phyloP scores from a whole-genome alignment of 78 protist species.

The Cyanophora paradoxa region DNA sequence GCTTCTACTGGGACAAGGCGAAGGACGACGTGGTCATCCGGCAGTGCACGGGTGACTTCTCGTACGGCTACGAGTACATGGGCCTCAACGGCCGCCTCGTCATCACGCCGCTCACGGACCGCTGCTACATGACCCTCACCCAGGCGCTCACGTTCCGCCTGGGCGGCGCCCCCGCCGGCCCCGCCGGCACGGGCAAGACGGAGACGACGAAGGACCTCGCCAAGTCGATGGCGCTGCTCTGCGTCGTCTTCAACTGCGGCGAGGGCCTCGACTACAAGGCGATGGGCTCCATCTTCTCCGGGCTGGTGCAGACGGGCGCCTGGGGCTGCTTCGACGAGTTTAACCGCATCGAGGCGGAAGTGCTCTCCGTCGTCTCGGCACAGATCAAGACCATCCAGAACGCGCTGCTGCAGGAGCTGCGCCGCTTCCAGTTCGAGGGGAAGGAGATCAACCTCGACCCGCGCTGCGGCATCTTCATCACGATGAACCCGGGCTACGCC shows the following conservation, averaged over 20 bases:
- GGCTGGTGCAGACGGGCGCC: conserved; percentile 75
- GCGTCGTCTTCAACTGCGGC: conserved; percentile 80
- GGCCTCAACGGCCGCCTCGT: conserved; percentile 83
- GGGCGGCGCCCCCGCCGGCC: conserved; percentile 92
- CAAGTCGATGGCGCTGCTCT: conserved; percentile 62
- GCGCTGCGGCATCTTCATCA: conserved; percentile 74
- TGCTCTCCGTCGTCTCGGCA: conserved; percentile 74
- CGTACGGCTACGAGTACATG: conserved; percentile 84
- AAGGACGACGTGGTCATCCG: conserved; percentile 41
- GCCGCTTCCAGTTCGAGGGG: conserved; percentile 40
- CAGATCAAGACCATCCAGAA: conserved; percentile 69
- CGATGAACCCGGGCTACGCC: conserved; percentile 92
- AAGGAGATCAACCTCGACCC: conserved; percentile 42
- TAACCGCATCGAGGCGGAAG: conserved; percentile 78
- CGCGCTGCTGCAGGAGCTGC: conserved; percentile 29
- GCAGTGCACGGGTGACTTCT: conserved; percentile 76
- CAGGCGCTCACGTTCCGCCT: conserved; percentile 57
- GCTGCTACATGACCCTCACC: conserved; percentile 72
- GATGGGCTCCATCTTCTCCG: conserved; percentile 69
- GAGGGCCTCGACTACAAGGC: conserved; percentile 83
- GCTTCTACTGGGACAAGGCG: conserved; percentile 73
- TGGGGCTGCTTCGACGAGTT: conserved; percentile 97
- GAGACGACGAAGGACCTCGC: conserved; percentile 91
- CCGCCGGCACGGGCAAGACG: conserved; percentile 95
- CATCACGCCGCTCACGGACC: conserved; percentile 89